phyloP scores from a whole-genome alignment of 108 stramenopile species.

The Heterococcus sp. region DNA sequence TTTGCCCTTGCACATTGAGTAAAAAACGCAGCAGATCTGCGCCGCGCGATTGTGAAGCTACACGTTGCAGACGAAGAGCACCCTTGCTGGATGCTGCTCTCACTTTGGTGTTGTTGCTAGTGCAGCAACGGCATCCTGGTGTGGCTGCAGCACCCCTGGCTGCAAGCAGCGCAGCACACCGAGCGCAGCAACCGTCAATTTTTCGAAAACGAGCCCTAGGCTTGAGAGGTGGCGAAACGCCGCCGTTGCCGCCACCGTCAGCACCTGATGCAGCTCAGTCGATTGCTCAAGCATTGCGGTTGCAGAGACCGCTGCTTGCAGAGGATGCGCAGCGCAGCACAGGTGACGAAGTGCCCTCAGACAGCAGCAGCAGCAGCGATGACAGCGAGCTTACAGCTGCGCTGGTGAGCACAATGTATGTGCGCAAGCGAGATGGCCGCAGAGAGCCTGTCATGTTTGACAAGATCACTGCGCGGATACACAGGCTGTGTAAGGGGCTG shows the following conservation, averaged over 20 bases:
- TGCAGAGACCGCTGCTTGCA: neutral
- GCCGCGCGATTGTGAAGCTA: no score
- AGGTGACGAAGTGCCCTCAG: neutral
- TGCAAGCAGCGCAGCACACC: no score
- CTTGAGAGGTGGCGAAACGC: no score
- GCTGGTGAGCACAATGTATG: conserved; percentile 71
- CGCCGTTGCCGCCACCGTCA: neutral
- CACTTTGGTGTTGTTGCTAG: no score
- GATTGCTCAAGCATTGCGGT: neutral
- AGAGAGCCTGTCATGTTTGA: conserved; percentile 91
- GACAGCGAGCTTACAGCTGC: neutral
- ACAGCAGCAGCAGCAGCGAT: neutral
- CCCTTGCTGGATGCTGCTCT: no score
- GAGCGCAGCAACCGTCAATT: no score
- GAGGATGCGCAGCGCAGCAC: neutral
- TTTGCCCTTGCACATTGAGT: no score
- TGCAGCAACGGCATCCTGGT: no score
- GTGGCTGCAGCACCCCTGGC: no score
- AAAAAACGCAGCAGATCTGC: no score
- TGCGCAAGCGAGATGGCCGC: conserved; percentile 89
- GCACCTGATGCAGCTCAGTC: neutral
- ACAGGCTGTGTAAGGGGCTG: conserved; percentile 92
- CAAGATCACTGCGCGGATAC: conserved; percentile 94
- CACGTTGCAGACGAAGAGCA: no score
- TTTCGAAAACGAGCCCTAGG: no score